These are phyloP conservation scores for Ogataea saltuana DNA, from an alignment of 805 yeast species.

Conservation along the genomic window DNA sequence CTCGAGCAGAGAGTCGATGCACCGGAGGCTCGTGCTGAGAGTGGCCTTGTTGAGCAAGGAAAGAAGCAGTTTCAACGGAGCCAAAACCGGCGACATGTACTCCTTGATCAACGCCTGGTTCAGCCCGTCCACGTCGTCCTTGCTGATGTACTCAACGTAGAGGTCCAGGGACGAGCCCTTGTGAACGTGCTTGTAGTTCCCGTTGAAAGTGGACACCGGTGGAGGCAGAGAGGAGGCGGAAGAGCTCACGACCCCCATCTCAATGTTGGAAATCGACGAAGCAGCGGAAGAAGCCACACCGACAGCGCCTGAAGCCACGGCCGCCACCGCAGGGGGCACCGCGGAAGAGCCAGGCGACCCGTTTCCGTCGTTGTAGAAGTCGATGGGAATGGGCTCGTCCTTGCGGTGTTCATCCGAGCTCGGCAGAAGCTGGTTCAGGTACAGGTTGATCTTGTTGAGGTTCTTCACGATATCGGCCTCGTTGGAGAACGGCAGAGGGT, in stretches of 20 bases:
- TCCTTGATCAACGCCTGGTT: slow-evolving; percentile 44
- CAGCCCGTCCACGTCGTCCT: slow-evolving; percentile 41
- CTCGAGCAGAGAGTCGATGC: slow-evolving; percentile 58
- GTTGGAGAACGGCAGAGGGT: slow-evolving; percentile 76
- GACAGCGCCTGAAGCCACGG: background rate
- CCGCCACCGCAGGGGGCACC: background rate
- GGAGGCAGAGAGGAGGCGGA: slow-evolving; percentile 28
- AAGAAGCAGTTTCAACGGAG: slow-evolving; percentile 56
- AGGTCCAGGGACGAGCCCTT: slow-evolving; percentile 24
- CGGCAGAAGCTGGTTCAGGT: slow-evolving; percentile 55
- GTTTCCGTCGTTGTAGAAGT: slow-evolving; percentile 17
- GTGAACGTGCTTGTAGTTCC: slow-evolving; percentile 8
- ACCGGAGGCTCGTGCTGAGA: slow-evolving; percentile 49
- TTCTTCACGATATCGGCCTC: slow-evolving; percentile 58
- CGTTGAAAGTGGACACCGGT: slow-evolving; percentile 21
- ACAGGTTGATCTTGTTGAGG: slow-evolving; percentile 52
- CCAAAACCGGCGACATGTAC: slow-evolving; percentile 46
- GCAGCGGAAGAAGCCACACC: slow-evolving; percentile 23
- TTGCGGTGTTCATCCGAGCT: slow-evolving; percentile 23
- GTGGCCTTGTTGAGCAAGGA: slow-evolving; percentile 69
- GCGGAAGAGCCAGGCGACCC: background rate
- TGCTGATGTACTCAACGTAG: slow-evolving; percentile 27
- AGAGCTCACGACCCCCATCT: slow-evolving; percentile 18
- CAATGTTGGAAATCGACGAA: slow-evolving; percentile 27
- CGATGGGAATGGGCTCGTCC: slow-evolving; percentile 20